Evolutionary conservation across 1,139 yeast species (phyloP), one percentile per base, ranked within the genome.

Genomic region (Debaryomyces sp.): DNA sequence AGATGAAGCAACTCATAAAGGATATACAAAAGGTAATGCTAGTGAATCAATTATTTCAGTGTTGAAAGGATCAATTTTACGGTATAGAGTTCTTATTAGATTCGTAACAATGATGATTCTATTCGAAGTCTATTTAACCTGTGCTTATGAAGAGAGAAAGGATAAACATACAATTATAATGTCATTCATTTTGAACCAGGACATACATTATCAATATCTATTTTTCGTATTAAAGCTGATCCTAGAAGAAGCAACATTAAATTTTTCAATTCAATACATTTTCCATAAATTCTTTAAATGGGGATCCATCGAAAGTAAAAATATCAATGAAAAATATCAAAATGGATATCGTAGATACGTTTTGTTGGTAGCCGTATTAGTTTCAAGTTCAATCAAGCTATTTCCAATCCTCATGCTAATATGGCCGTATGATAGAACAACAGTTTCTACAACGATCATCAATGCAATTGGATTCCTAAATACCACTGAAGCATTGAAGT

Each of bases 401-500:
- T 86, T 92, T 53, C 99, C 99, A 0, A 87, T 95, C n/a, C 73
- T 94, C 32, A 92, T 92, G 92, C 75, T 94, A 34, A 92, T 95
- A 33, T 94, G 99, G 99, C 94, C 96, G 1, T 94, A 94, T 61
- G 97, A 94, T 60, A 64, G 64, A 34, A 80, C 89, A 6, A 77
- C 88, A 0, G 75, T 86, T 6, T 87, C 89, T 0, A 78, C 85
- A 12, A 73, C 75, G 15, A 72, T 85, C 13, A 85, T 88, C 24
- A 81, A 81, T 49, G 70, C 82, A 59, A 80, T 87, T 4, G 87
- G 89, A 1, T 77, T 80, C 42, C 64, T 87, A 46, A 86, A 82
- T 55, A 75, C 84, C 10, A 68, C 87, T 2, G 96, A 89, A 59
- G 86, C 92, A 0, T 63, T 89, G 39, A 71, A 75, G 34, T 78